These are phyloP conservation scores for Chenopodium suecicum DNA, from an alignment of 148 eudicot species.

Conservation along the genomic window DNA sequence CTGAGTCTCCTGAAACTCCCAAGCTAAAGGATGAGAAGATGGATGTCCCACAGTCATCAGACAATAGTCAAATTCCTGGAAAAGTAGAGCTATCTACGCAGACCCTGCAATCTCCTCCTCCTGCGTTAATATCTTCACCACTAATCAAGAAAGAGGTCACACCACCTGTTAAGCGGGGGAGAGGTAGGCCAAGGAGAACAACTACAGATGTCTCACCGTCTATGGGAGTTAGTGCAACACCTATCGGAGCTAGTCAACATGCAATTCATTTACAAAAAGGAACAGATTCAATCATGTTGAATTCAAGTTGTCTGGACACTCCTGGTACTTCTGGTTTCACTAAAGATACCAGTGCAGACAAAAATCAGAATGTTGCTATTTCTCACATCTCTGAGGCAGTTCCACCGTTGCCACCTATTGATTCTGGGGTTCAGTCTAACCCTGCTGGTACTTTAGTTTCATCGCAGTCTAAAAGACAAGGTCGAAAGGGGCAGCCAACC, in stretches of 20 bases:
- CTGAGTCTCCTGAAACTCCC: slow-evolving; percentile 59
- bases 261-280: slow-evolving; percentile 19
- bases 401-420: slow-evolving; percentile 27
- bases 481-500: slow-evolving; percentile 30
- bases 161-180: slow-evolving; percentile 75
- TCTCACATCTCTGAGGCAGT: slow-evolving; percentile 37
- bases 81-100: slow-evolving; percentile 37
- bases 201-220: slow-evolving; percentile 35
- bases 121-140: slow-evolving; percentile 23
- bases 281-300: slow-evolving; percentile 25
- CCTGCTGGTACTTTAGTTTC: slow-evolving; percentile 19
- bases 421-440: slow-evolving; percentile 16
- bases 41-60: slow-evolving; percentile 35
- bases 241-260: slow-evolving; percentile 24
- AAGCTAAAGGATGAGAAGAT: slow-evolving; percentile 45
- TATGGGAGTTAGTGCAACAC: slow-evolving; percentile 23
- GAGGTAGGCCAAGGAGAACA: slow-evolving; percentile 83
- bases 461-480: slow-evolving; percentile 28
- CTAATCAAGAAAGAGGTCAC: slow-evolving; percentile 44
- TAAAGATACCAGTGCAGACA: slow-evolving; percentile 36
- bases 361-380: slow-evolving; percentile 30
- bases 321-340: slow-evolving; percentile 24
- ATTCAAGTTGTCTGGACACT: slow-evolving; percentile 27
- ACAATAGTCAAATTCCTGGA: slow-evolving; percentile 23
- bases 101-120: slow-evolving; percentile 26